A percentile compares a stretch with the other conserved stretches of the same genome.
phyloP scores from a whole-genome alignment of 768 basidiomycete species.

The Termitomyces eurrhizus region DNA sequence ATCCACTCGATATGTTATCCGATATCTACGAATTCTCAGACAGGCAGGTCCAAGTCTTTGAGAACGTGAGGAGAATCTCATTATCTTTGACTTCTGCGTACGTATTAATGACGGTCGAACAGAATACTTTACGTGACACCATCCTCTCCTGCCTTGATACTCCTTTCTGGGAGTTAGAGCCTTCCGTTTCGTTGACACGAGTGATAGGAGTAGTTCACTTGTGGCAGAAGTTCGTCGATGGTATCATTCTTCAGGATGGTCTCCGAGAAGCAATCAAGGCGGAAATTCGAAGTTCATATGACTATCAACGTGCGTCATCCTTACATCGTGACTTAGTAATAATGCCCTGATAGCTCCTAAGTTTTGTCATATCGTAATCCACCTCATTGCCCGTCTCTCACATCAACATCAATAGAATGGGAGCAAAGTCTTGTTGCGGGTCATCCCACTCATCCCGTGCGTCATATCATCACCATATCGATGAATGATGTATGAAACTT shows the following conservation, averaged over 20 bases:
- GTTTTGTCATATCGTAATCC: conserved; percentile 37
- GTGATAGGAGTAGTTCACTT: conserved; percentile 31
- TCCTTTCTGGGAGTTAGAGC: conserved; percentile 37
- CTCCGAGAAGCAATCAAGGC: conserved; percentile 31
- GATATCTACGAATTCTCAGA: conserved; percentile 33
- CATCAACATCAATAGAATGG: conserved; percentile 45
- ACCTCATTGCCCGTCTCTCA: conserved; percentile 36
- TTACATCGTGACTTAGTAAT: background rate
- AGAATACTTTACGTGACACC: conserved; percentile 23
- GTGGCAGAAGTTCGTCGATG: conserved; percentile 41
- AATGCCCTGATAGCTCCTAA: conserved; percentile 14
- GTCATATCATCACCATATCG: conserved; percentile 9
- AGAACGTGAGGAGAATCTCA: background rate
- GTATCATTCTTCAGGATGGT: conserved; percentile 27
- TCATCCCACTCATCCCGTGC: conserved; percentile 57
- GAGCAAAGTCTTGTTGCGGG: conserved; percentile 57
- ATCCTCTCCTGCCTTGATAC: conserved; percentile 30
- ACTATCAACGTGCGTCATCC: conserved; percentile 38
- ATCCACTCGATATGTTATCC: conserved; percentile 57
- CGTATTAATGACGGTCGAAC: background rate
- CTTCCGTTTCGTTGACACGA: conserved; percentile 20
- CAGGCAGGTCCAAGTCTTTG: conserved; percentile 5
- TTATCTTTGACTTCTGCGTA: background rate
- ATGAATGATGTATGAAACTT: background rate
- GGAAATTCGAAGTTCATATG: conserved; percentile 40